A percentile compares a stretch with the other conserved stretches of the same genome.
Evolutionary conservation across 1,139 yeast species (phyloP).

Genomic region (Protomyces pachydermus): DNA sequence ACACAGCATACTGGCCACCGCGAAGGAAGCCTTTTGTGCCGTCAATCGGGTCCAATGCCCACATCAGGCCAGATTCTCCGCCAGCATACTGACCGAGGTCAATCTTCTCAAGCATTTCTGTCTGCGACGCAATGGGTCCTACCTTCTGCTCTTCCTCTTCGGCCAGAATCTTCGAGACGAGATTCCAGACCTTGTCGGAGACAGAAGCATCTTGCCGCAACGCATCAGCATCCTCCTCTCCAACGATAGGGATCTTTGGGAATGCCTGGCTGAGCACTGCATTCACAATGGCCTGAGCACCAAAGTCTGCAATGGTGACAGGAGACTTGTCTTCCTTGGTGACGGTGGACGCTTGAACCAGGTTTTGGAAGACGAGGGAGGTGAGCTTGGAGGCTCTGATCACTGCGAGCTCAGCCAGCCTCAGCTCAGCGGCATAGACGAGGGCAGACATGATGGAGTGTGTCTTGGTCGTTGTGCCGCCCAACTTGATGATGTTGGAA

Average conservation of each 20-base stretch:
- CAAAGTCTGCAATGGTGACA: conserved; percentile 96
- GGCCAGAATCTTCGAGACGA: conserved; percentile 36
- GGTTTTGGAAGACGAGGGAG: conserved; percentile 58
- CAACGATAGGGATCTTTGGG: conserved; percentile 81
- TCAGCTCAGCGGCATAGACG: conserved; percentile 14
- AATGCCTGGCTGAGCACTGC: conserved; percentile 73
- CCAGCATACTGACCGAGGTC: conserved; percentile 53
- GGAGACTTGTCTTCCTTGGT: conserved; percentile 89
- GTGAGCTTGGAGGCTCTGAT: conserved; percentile 79
- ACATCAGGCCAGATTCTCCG: conserved; percentile 41
- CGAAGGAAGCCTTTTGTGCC: conserved; percentile 96
- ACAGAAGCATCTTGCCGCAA: conserved; percentile 51
- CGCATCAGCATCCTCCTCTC: conserved; percentile 81
- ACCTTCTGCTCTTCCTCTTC: conserved; percentile 34
- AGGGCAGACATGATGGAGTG: conserved; percentile 6
- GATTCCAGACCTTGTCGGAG: conserved; percentile 42
- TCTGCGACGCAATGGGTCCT: conserved; percentile 43
- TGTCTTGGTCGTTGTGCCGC: not conserved
- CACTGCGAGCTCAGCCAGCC: conserved; percentile 51
- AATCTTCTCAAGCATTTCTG: conserved; percentile 58
- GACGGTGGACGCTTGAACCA: conserved; percentile 53
- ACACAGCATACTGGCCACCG: conserved; percentile 95
- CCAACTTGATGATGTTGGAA: not conserved
- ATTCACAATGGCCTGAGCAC: conserved; percentile 89
- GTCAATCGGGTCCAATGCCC: conserved; percentile 98